phyloP scores from a whole-genome alignment of 352 stramenopile genomes.

The Pythium oligandrum region DNA sequence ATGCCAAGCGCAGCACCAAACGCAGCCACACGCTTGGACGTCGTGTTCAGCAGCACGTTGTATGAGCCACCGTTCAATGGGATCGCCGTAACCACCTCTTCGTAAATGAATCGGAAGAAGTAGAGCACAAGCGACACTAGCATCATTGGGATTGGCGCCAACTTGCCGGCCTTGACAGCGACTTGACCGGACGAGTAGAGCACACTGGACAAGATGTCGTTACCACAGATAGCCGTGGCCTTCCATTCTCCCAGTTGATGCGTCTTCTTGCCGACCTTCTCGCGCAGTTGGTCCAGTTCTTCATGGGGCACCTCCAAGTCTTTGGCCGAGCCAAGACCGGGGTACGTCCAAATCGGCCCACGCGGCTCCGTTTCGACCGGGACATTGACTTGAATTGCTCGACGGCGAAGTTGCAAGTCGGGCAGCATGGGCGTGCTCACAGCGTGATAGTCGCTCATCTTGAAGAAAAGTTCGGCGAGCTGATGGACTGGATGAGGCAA shows the following conservation, averaged over 20 bases:
- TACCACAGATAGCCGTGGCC: slow-evolving; percentile 94
- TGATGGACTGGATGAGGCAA: no score
- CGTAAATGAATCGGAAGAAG: slow-evolving; percentile 92
- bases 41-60: slow-evolving; percentile 95
- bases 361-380: background rate
- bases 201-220: slow-evolving; percentile 93
- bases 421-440: no score
- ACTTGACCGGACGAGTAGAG: slow-evolving; percentile 88
- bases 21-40: slow-evolving; percentile 90
- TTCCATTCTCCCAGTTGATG: slow-evolving; percentile 59
- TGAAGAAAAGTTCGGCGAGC: no score
- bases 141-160: slow-evolving; percentile 86
- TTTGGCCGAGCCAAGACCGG: slow-evolving; percentile 2
- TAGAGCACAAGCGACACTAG: slow-evolving; percentile 89
- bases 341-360: slow-evolving; percentile 13
- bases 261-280: slow-evolving; percentile 1
- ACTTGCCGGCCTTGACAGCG: slow-evolving; percentile 83
- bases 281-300: slow-evolving; percentile 10
- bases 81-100: slow-evolving; percentile 90
- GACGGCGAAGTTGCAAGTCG: slow-evolving; percentile 1
- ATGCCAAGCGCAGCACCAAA: slow-evolving; percentile 92
- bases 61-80: slow-evolving; percentile 94
- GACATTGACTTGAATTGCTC: slow-evolving; percentile 9
- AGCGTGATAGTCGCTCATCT: no score
- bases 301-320: slow-evolving; percentile 4